These are phyloP conservation scores for Arthrobotrys pseudoclavata DNA, from an alignment of 2,329 filamentous ascomycete species.

Conservation along the genomic window DNA sequence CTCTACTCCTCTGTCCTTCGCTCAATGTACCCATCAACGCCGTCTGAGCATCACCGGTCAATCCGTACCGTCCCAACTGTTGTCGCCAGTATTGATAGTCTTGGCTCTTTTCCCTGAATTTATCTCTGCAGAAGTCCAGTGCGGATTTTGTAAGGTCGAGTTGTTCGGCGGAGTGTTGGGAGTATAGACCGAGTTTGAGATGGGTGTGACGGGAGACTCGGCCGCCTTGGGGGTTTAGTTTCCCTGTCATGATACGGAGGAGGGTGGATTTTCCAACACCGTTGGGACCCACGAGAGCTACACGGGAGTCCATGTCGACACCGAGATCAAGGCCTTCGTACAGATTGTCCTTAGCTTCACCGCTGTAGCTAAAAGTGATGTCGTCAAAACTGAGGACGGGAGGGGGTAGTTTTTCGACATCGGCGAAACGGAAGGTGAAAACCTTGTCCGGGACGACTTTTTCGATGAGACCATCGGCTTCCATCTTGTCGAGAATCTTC, in stretches of 20 bases:
- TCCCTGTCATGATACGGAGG: conserved; percentile 94
- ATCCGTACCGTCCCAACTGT: conserved; percentile 93
- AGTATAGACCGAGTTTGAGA: conserved; percentile 98
- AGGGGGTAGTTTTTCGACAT: conserved; percentile 98
- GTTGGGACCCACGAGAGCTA: conserved; percentile 95
- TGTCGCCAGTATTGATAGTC: conserved; percentile 99
- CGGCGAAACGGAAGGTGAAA: conserved; percentile 98
- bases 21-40: conserved; percentile 97
- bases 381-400: conserved; percentile 96
- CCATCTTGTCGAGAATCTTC: conserved; percentile 99
- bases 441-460: conserved; percentile 85
- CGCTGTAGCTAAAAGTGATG: conserved; percentile 98
- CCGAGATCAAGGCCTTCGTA: conserved; percentile 97
- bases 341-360: conserved; percentile 86
- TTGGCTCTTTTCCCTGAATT: conserved; percentile 88
- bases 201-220: conserved; percentile 92
- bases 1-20: conserved; percentile 97
- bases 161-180: conserved; percentile 97
- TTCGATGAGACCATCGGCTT: conserved; percentile 98
- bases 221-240: conserved; percentile 86
- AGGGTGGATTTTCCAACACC: conserved; percentile 99
- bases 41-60: conserved; percentile 93
- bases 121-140: conserved; percentile 97
- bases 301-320: conserved; percentile 99
- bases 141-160: conserved; percentile 98